These are phyloP conservation scores for Anthracocystis setariae DNA, from an alignment of 1,284 basidiomycete species.

Conservation along the genomic window DNA sequence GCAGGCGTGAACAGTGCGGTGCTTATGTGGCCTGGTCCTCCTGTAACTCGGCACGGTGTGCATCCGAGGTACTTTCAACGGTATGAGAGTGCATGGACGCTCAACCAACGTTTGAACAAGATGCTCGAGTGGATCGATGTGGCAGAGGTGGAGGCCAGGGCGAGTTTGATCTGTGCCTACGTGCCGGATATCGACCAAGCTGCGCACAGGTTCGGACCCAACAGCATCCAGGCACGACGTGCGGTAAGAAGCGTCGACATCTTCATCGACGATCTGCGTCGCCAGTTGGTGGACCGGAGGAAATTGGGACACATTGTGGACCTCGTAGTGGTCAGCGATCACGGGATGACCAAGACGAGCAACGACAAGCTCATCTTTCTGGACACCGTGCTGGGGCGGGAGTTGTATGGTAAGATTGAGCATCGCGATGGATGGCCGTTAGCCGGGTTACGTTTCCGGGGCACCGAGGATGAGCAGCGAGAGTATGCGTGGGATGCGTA, in stretches of 20 bases:
- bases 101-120: constrained; percentile 14
- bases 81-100: constrained; percentile 48
- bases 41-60: constrained; percentile 17
- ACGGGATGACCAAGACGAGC: constrained; percentile 89
- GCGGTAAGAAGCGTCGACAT: constrained; percentile 78
- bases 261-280: constrained; percentile 78
- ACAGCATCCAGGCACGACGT: constrained; percentile 64
- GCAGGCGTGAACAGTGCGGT: constrained; percentile 38
- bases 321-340: constrained; percentile 88
- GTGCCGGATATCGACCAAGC: constrained; percentile 71
- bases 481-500: neutral
- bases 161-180: constrained; percentile 70
- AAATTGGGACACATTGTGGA: constrained; percentile 85
- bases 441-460: constrained; percentile 31
- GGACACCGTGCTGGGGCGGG: constrained; percentile 81
- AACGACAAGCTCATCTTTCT: constrained; percentile 80
- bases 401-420: constrained; percentile 75
- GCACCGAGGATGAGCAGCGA: neutral
- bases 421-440: constrained; percentile 76
- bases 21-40: constrained; percentile 60
- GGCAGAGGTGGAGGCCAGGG: constrained; percentile 21
- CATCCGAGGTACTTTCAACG: constrained; percentile 44
- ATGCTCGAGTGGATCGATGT: constrained; percentile 49
- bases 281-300: constrained; percentile 73
- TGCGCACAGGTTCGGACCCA: constrained; percentile 81